A percentile compares a stretch with the other conserved stretches of the same genome.
Evolutionary conservation across 257 asterid species (phyloP).

Genomic region (Solanum neorickii): DNA sequence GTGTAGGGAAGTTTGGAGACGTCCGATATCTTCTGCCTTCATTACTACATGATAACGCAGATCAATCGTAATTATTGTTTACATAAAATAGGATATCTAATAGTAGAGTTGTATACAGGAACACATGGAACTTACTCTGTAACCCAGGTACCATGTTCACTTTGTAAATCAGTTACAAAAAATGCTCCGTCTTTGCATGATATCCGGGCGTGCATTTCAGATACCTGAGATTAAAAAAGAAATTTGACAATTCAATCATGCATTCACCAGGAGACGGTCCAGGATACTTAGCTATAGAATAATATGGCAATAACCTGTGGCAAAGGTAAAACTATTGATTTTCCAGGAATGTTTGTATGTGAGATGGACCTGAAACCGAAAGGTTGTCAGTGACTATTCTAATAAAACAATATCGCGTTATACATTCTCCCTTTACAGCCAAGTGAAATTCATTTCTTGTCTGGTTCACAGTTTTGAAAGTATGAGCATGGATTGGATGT

Average conservation of each 20-base stretch:
- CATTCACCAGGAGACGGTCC: background rate
- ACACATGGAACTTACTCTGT: slow-evolving; percentile 33
- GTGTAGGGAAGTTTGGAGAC: slow-evolving; percentile 61
- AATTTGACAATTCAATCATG: background rate
- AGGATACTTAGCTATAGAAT: background rate
- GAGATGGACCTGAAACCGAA: slow-evolving; percentile 41
- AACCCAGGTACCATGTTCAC: slow-evolving; percentile 83
- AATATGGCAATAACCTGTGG: slow-evolving; percentile 37
- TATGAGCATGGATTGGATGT: background rate
- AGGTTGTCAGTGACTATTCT: background rate
- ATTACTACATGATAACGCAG: slow-evolving; percentile 27
- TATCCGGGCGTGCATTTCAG: slow-evolving; percentile 59
- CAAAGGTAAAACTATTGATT: slow-evolving; percentile 41
- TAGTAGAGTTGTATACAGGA: background rate
- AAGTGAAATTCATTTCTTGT: background rate
- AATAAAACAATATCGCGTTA: background rate
- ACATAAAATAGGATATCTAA: too few relatives aligned
- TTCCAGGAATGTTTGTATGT: slow-evolving; percentile 44
- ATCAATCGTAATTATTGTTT: background rate
- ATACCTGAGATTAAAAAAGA: slow-evolving; percentile 22
- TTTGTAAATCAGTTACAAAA: slow-evolving; percentile 58
- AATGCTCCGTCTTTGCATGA: slow-evolving; percentile 64
- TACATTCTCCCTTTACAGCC: background rate
- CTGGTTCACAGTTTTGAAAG: background rate
- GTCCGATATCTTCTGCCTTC: slow-evolving; percentile 54